Percentiles rank a stretch among this genome's conserved stretches.
These are phyloP conservation scores for Dioscorea dumetorum DNA, from an alignment of 106 monocot species.

Conservation along the genomic window DNA sequence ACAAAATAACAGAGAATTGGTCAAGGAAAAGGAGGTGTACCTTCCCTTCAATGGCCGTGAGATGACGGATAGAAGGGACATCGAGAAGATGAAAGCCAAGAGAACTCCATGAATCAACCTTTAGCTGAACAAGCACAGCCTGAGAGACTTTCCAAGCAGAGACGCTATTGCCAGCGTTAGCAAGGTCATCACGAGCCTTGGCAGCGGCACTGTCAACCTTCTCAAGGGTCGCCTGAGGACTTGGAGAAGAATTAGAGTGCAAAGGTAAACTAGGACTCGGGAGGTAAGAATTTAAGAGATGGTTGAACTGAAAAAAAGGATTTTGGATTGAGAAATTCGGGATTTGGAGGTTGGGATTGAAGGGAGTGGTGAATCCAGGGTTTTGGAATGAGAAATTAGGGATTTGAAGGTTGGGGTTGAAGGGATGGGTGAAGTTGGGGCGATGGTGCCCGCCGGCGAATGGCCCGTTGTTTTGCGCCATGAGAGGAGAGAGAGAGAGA, in stretches of 20 bases:
- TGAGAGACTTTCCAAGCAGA: conserved; percentile 81
- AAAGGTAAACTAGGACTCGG: conserved; percentile 2
- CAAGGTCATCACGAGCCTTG: conserved; percentile 55
- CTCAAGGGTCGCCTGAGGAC: conserved; percentile 14
- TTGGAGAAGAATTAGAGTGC: background rate
- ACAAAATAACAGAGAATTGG: background rate
- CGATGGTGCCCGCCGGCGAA: background rate
- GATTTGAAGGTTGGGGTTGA: background rate
- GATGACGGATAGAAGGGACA: conserved; percentile 35
- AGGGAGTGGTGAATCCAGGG: background rate
- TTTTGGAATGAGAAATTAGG: background rate
- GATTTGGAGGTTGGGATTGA: conserved; percentile 12
- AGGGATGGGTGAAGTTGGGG: background rate
- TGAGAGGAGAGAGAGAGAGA: background rate
- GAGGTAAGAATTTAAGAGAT: background rate
- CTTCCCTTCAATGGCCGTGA: conserved; percentile 69
- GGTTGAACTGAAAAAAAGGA: conserved; percentile 7
- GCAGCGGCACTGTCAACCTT: conserved; percentile 34
- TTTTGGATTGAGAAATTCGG: conserved; percentile 3
- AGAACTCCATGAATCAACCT: conserved; percentile 62
- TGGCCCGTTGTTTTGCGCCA: background rate
- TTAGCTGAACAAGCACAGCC: conserved; percentile 40
- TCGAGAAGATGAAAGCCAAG: conserved; percentile 77
- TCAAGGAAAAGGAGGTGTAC: conserved; percentile 14
- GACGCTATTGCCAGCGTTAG: conserved; percentile 43